phyloP scores from a whole-genome alignment of 192 early-diverging fungal genomes.

The Gaertneriomyces semiglobifer region DNA sequence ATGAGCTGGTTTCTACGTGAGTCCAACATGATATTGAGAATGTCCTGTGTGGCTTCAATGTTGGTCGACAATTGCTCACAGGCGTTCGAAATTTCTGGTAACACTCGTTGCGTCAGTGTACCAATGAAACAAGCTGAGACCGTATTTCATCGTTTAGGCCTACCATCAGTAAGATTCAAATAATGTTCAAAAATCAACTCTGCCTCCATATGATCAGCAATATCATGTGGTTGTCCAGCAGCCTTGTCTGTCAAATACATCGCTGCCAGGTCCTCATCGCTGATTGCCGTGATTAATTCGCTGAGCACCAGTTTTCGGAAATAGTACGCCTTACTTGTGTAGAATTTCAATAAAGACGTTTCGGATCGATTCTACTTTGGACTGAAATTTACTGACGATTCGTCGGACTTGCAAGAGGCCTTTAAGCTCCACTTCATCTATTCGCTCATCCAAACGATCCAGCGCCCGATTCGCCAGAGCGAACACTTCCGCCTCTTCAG shows the following conservation, averaged over 20 bases:
- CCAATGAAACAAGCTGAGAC: not conserved
- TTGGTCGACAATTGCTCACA: constrained; percentile 64
- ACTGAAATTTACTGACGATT: constrained; percentile 72
- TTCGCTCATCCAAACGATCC: constrained; percentile 68
- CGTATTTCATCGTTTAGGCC: not conserved
- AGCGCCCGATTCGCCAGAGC: constrained; percentile 63
- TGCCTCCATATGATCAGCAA: constrained; percentile 78
- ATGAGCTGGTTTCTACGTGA: constrained; percentile 81
- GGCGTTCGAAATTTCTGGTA: constrained; percentile 28
- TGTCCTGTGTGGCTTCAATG: constrained; percentile 70
- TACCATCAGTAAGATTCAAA: constrained; percentile 74
- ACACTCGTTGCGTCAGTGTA: constrained; percentile 4
- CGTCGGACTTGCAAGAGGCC: constrained; percentile 75
- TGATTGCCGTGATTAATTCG: not conserved
- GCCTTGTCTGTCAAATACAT: constrained; percentile 88
- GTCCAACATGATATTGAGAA: constrained; percentile 81
- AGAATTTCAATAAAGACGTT: constrained; percentile 76
- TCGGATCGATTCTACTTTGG: constrained; percentile 70
- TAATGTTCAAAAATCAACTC: constrained; percentile 91
- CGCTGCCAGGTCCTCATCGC: constrained; percentile 83
- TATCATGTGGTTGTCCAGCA: constrained; percentile 46
- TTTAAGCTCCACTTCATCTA: constrained; percentile 71
- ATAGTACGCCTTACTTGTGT: constrained; percentile 49
- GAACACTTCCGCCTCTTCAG: constrained; percentile 62
- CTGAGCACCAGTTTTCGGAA: not conserved